Conservation (phyloP, 495 filamentous ascomycete genomes). For the Amniculicola lignicola region DNA sequence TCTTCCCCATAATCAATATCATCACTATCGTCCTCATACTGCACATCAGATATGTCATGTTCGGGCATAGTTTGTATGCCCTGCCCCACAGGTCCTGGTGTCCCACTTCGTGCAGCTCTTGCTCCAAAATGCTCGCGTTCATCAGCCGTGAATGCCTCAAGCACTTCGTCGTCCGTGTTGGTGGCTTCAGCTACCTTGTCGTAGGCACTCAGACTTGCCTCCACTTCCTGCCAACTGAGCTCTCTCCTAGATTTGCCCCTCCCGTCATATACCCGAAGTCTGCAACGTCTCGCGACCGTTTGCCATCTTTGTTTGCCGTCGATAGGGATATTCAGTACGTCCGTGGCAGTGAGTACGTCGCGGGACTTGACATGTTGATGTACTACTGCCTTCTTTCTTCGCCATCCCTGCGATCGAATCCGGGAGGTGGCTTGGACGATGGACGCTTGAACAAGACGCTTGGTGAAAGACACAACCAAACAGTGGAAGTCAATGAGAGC, state of each 20-base stretch:
- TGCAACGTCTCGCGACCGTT: slow-evolving; percentile 56
- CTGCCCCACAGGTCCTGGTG: slow-evolving; percentile 7
- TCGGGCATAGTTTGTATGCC: slow-evolving; percentile 29
- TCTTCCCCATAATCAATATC: not conserved
- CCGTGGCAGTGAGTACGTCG: slow-evolving; percentile 66
- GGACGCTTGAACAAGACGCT: slow-evolving; percentile 21
- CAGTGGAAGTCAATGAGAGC: slow-evolving; percentile 32
- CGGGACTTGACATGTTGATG: slow-evolving; percentile 48
- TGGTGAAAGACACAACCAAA: slow-evolving; percentile 27
- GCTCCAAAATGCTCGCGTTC: slow-evolving; percentile 5
- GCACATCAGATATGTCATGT: not conserved
- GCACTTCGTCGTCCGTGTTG: not conserved
- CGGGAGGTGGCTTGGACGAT: slow-evolving; percentile 31
- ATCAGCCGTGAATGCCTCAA: not conserved
- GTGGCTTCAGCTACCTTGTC: not conserved
- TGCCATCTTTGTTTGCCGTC: slow-evolving; percentile 57
- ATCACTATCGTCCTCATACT: slow-evolving; percentile 3
- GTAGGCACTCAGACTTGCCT: slow-evolving; percentile 45
- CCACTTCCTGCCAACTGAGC: slow-evolving; percentile 56
- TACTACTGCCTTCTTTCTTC: slow-evolving; percentile 14
- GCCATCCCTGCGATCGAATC: slow-evolving; percentile 22
- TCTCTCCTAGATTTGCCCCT: slow-evolving; percentile 35
- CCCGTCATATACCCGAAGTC: slow-evolving; percentile 54
- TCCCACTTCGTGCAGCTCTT: slow-evolving; percentile 31
- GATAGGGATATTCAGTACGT: slow-evolving; percentile 51